Percentiles rank a stretch among this genome's conserved stretches.
Evolutionary conservation across 768 basidiomycete genomes (phyloP).

Genomic region (Boletus subparvulus): DNA sequence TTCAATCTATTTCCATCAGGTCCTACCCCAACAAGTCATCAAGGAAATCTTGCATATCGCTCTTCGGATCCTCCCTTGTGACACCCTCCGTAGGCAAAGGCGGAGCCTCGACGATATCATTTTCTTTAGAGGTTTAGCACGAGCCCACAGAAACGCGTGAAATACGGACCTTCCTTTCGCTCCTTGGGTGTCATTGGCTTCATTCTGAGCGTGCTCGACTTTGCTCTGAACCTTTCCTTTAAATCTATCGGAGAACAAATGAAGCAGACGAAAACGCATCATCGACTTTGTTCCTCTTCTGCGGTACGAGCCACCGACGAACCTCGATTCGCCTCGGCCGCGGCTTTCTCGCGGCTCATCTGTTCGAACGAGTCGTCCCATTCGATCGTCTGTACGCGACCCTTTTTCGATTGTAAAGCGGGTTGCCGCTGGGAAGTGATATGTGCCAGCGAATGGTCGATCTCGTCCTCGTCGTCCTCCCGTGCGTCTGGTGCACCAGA

Average conservation of each 20-base stretch:
- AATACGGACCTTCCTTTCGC: constrained; percentile 38
- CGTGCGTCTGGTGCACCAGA: constrained; percentile 20
- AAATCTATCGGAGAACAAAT: constrained; percentile 42
- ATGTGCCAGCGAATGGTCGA: constrained; percentile 58
- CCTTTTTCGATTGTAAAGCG: constrained; percentile 48
- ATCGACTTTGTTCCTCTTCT: not conserved
- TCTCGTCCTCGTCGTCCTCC: constrained; percentile 48
- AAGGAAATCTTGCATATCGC: constrained; percentile 69
- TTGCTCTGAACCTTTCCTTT: constrained; percentile 57
- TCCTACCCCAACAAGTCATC: constrained; percentile 58
- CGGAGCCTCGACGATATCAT: constrained; percentile 46
- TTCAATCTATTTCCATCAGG: not conserved
- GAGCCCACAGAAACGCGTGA: not conserved
- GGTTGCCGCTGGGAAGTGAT: constrained; percentile 38
- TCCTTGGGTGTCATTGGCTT: constrained; percentile 37
- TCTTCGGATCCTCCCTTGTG: constrained; percentile 43
- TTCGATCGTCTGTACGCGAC: constrained; percentile 58
- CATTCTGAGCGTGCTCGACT: constrained; percentile 46
- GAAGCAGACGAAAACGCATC: not conserved
- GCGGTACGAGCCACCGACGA: constrained; percentile 7
- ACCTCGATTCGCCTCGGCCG: constrained; percentile 79
- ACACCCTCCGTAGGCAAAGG: constrained; percentile 45
- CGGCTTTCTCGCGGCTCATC: constrained; percentile 65
- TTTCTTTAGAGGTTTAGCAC: constrained; percentile 26
- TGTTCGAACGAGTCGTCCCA: constrained; percentile 70